Evolutionary conservation across 1,284 basidiomycete species (phyloP).

Genomic region (Ustilago sp.): DNA sequence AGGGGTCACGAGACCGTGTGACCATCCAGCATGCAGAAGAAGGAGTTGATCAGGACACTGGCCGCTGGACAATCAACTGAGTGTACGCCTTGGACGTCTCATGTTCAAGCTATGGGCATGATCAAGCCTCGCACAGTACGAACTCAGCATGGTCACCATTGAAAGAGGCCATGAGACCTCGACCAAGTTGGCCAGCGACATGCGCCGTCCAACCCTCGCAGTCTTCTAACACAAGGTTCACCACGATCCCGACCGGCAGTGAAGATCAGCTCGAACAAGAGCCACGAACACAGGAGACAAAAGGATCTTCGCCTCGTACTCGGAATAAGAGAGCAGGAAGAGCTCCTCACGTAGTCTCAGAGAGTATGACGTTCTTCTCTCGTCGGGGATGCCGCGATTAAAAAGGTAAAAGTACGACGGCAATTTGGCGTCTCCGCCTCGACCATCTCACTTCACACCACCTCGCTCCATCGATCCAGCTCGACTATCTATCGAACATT

Average conservation of each 20-base stretch:
- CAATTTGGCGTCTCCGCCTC: neutral
- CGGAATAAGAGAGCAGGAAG: neutral
- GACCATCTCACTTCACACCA: neutral
- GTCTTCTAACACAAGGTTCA: neutral
- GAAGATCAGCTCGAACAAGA: neutral
- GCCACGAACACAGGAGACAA: neutral
- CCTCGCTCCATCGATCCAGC: neutral
- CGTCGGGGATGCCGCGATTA: neutral
- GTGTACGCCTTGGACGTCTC: neutral
- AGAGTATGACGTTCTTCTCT: neutral
- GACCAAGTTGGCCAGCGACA: neutral
- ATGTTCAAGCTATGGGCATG: too few species aligned
- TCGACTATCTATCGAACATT: neutral
- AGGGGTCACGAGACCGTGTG: neutral
- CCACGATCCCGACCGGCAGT: neutral
- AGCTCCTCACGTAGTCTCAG: neutral
- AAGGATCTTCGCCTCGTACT: neutral
- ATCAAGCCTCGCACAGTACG: neutral
- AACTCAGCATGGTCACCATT: neutral
- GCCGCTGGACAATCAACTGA: neutral
- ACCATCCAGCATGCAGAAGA: neutral
- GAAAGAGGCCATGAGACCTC: neutral
- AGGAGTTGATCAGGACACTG: neutral
- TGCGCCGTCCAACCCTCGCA: neutral
- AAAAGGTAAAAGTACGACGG: neutral